These are phyloP conservation scores for Pestalotiopsis sp. DNA, from an alignment of 2,329 filamentous ascomycete genomes.

Conservation along the genomic window DNA sequence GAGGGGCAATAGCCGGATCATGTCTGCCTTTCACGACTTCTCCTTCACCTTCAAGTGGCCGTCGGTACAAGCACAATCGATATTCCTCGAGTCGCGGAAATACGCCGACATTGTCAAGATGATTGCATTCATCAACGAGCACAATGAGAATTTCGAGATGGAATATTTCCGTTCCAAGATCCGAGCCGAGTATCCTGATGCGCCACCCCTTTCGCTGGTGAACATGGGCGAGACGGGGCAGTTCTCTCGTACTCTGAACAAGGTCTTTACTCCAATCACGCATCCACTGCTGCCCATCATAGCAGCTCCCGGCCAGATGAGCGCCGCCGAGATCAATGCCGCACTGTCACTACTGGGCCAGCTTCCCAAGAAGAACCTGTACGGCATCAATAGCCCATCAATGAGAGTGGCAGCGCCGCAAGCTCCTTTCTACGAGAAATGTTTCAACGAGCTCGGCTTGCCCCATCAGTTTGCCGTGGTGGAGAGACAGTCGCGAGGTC, in stretches of 20 bases:
- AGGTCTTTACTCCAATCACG: slow-evolving; percentile 85
- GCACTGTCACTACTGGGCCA: slow-evolving; percentile 79
- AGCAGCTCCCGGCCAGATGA: slow-evolving; percentile 83
- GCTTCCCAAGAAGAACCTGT: slow-evolving; percentile 77
- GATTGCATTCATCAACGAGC: slow-evolving; percentile 80
- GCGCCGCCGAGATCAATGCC: slow-evolving; percentile 82
- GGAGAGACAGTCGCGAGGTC: slow-evolving; percentile 67
- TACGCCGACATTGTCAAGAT: slow-evolving; percentile 90
- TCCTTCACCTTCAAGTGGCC: slow-evolving; percentile 85
- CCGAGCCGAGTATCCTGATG: slow-evolving; percentile 66
- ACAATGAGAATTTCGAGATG: slow-evolving; percentile 87
- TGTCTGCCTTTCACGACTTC: slow-evolving; percentile 92
- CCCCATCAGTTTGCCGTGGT: slow-evolving; percentile 79
- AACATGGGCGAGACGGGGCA: slow-evolving; percentile 90
- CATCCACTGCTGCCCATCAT: slow-evolving; percentile 83
- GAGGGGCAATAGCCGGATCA: slow-evolving; percentile 80
- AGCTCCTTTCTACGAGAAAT: slow-evolving; percentile 85
- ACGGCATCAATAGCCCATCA: slow-evolving; percentile 74
- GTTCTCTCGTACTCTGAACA: slow-evolving; percentile 81
- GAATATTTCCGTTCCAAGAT: slow-evolving; percentile 86
- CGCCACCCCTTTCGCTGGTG: slow-evolving; percentile 77
- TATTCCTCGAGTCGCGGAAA: slow-evolving; percentile 72
- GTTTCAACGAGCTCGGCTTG: slow-evolving; percentile 81
- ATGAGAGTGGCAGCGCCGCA: slow-evolving; percentile 68
- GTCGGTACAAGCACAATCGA: slow-evolving; percentile 68